Base-by-base conservation (phyloP, 2,329 filamentous ascomycete genomes). In the Penicillium sp. region DNA sequence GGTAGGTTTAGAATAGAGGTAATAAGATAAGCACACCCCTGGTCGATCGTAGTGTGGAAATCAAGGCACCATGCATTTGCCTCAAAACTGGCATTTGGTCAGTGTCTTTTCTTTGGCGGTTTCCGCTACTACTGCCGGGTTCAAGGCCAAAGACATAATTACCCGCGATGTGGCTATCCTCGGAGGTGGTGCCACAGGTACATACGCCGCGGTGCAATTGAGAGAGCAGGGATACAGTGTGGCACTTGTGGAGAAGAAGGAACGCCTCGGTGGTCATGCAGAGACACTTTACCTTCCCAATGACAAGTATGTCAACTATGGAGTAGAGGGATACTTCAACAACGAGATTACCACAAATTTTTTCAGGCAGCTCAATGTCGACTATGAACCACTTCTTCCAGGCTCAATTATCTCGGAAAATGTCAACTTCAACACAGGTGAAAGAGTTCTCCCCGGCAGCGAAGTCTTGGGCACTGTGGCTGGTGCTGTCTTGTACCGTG, bases 111-210 rank as follows among this genome's bases (percentile, higher is more conserved):
- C 36, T 23, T 7, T 39, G 10, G 24, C 42, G 6, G 33, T n/a
- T 12, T 29, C 34, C 18, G 34, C 47, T 24, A n/a, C 31, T 43
- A 46, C 43, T 2, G 29, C 21, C 26, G 49, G 16, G 3, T 51
- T 51, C 44, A 42, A 43, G 9, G 36, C 28, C 9, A 42, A 53
- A 12, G 36, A 56, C 6, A 46, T 56, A 6, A 58, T 64, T 18
- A 47, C 39, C 4, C 60, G 61, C 26, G 65, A 70, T 53, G 57
- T 71, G 6, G 54, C 51, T 16, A 63, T 69, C 31, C 60, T 71
- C 23, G 68, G 68, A 26, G 66, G 67, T 31, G 67, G 66, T 21
- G 56, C 63, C 1, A 55, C 63, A 0, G 69, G 65, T 10, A 67
- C 64, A 1, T 70, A 68, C 43, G 61, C 66, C 4, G 67, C 68